A percentile compares a stretch with the other conserved stretches of the same genome.
These are phyloP conservation scores for Diaporthe amygdali DNA, from an alignment of 2,329 filamentous ascomycete species.

Conservation along the genomic window DNA sequence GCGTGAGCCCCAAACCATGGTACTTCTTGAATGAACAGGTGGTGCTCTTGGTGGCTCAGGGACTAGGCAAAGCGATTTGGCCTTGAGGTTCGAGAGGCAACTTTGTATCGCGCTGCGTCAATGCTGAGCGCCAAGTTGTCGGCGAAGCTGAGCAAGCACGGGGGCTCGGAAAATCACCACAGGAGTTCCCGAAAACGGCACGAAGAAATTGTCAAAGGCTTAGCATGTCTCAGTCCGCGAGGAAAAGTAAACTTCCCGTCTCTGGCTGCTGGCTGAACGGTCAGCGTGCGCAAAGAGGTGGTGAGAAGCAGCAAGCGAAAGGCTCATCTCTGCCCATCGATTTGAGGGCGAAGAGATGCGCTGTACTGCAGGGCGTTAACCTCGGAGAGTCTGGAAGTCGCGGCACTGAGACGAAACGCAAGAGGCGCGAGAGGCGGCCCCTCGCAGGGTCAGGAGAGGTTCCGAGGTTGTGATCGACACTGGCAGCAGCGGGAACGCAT, in stretches of 20 bases:
- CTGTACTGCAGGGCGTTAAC: no score
- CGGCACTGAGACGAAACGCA: not conserved
- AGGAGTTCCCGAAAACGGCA: not conserved
- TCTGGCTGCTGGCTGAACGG: not conserved
- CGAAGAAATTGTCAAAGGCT: not conserved
- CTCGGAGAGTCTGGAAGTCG: not conserved
- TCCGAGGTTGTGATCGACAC: slow-evolving; percentile 13
- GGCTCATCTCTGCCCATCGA: not conserved
- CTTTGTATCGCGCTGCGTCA: not conserved
- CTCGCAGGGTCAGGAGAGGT: slow-evolving; percentile 1
- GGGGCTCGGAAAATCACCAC: not conserved
- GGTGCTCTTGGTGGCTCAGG: not conserved
- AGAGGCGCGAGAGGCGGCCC: not conserved
- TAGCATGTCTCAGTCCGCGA: not conserved
- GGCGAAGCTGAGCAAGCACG: not conserved
- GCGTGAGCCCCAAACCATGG: not conserved
- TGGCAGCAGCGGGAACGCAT: not conserved
- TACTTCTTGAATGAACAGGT: not conserved
- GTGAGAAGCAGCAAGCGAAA: not conserved
- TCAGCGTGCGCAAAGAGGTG: not conserved
- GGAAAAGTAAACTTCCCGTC: not conserved
- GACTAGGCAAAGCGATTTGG: not conserved
- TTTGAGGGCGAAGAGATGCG: not conserved
- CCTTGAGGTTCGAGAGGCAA: not conserved
- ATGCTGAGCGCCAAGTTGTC: not conserved